Evolutionary conservation across 2,329 filamentous ascomycete species (phyloP), one percentile per base, ranked within the genome.

Genomic region (Albifimbria verrucaria): DNA sequence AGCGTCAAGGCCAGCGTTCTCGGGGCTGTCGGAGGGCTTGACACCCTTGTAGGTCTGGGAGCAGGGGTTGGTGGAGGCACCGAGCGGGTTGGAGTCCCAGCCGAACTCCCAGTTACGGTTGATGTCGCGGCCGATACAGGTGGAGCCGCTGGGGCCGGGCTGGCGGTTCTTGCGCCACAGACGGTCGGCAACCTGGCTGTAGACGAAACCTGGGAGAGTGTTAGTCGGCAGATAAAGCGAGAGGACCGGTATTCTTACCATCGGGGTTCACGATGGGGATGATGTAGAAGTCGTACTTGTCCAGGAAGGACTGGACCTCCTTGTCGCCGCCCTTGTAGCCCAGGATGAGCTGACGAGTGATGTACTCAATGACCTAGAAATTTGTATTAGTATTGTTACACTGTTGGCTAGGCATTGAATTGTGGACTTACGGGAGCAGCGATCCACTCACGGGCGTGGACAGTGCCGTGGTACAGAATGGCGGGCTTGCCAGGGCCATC

Each of bases 231-330:
- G 32, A 6, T 15, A 21, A 20, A 22, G n/a, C 15, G n/a, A n/a
- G 44, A 23, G 20, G 44, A 23, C 7, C 9, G 26, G 20, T 17
- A 20, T 4, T 32, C 69, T 59, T 63, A 78, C 77, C 81, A 58
- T 86, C 83, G 0, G 82, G 81, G 63, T 86, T 86, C 24, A 83
- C 80, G 25, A 85, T 66, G 2, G 83, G 82, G 55, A 85, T 77
- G 61, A 88, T 77, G 68, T 85, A 87, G 59, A 85, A 86, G 71
- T 89, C 86, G 64, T 84, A 86, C 55, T 76, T 80, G 68, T 87
- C 77, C 45, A 87, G 73, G 50, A 81, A 75, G 1, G 67, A 62
- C 39, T 66, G 72, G 39, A 77, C 64, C 3, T 68, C 64, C n/a
- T 68, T 59, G 15, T 68, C 62, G 21, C 49, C 49, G 18, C 66